Base-by-base conservation (phyloP, 495 filamentous ascomycete genomes). In the Talaromyces thailandensis region DNA sequence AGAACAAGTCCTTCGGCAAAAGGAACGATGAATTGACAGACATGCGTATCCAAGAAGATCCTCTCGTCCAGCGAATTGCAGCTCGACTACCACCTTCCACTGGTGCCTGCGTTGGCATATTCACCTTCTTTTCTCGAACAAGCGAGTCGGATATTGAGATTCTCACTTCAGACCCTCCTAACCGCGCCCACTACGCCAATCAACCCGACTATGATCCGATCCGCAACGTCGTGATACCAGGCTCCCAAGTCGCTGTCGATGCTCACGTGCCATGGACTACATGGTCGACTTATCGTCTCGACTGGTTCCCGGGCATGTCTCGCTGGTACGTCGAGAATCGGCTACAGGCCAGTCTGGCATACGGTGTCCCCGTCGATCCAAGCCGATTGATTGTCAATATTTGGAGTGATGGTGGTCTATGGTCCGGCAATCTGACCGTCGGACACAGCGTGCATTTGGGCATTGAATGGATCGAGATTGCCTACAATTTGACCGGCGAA, bases 141-240 rank as follows among this genome's bases (percentile, higher is more conserved):
- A 86, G 89, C 66, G 89, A 93, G 72, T 84, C 86, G 0, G 91
- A 94, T 67, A 81, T 94, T 48, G 91, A 96, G 67, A 84, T 91
- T 62, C 77, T 88, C 16, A 90, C 88, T 0, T 71, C 71, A 2
- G 86, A 86, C 62, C 79, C 83, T 0, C 68, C 70, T 3, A 69
- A 82, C 58, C 74, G 75, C 4, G 75, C 89, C 21, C 86, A 86
- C 64, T 91, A 87, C 71, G 89, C 88, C 40, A 93, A 93, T 67
- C 89, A 93, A 68, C 89, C 89, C 0, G 81, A 78, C 51, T 80
- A 77, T 58, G 74, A 80, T 61, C 66, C 71, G 4, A 32, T 67
- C 24, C 68, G 65, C 0, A 74, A 76, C 24, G 43, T 32, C 0
- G 66, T 71, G 58, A 78, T 80, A 29, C 71, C 75, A 23, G 71